A percentile compares a stretch with the other conserved stretches of the same genome.
Evolutionary conservation across 371 early-diverging fungal genomes (phyloP).

Genomic region (Batkoa obscura): DNA sequence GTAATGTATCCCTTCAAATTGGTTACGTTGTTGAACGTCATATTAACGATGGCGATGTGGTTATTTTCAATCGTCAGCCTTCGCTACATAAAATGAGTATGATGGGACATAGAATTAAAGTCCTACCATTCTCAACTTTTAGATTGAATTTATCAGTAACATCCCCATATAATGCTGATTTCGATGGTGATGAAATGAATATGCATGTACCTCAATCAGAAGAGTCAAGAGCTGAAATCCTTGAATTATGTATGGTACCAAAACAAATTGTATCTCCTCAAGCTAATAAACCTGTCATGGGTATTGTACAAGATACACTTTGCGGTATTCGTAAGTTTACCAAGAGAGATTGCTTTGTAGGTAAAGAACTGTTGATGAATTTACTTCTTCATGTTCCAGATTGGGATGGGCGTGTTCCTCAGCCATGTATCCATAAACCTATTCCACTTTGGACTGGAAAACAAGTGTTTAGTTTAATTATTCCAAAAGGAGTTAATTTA

Average conservation of each 20-base stretch:
- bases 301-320: slow-evolving; percentile 99
- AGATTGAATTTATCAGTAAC: slow-evolving; percentile 97
- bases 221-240: slow-evolving; percentile 90
- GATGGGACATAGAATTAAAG: slow-evolving; percentile 98
- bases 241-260: slow-evolving; percentile 93
- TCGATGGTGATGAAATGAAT: slow-evolving; percentile 99
- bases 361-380: slow-evolving; percentile 86
- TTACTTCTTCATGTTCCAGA: slow-evolving; percentile 87
- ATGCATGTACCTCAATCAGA: slow-evolving; percentile 97
- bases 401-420: slow-evolving; percentile 89
- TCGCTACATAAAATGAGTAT: slow-evolving; percentile 99
- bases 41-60: slow-evolving; percentile 88
- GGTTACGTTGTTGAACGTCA: slow-evolving; percentile 98
- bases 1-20: slow-evolving; percentile 70
- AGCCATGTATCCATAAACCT: slow-evolving; percentile 91
- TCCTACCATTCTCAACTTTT: slow-evolving; percentile 99
- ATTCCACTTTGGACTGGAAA: slow-evolving; percentile 97
- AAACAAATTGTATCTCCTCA: slow-evolving; percentile 98
- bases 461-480: slow-evolving; percentile 85
- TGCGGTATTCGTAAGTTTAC: slow-evolving; percentile 96
- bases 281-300: slow-evolving; percentile 98
- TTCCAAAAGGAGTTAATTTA: slow-evolving; percentile 85
- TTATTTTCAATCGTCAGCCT: slow-evolving; percentile 99
- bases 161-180: slow-evolving; percentile 99
- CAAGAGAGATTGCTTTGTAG: slow-evolving; percentile 80